These are phyloP conservation scores for Sporothrix pallida DNA, from an alignment of 2,329 filamentous ascomycete species.

Conservation along the genomic window DNA sequence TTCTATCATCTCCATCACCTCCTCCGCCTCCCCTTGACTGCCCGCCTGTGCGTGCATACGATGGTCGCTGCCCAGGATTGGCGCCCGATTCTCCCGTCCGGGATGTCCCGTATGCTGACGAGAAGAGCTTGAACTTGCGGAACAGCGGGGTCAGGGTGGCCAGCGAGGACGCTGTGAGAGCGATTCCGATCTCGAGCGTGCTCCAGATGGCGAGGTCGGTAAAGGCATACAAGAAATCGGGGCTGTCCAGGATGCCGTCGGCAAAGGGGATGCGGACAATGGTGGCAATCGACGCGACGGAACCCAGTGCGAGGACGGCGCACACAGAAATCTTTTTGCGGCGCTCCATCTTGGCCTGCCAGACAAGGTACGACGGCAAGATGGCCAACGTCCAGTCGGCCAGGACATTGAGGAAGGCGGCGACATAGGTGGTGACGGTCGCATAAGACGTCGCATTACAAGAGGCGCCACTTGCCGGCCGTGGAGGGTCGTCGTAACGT, in stretches of 20 bases:
- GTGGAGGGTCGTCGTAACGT: slow-evolving; percentile 5
- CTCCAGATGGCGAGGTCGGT: slow-evolving; percentile 26
- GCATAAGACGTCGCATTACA: slow-evolving; percentile 16
- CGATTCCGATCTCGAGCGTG: slow-evolving; percentile 18
- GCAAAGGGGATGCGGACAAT: slow-evolving; percentile 22
- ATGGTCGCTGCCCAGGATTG: neutral
- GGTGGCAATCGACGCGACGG: slow-evolving; percentile 7
- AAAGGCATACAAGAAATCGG: slow-evolving; percentile 3
- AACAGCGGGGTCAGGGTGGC: slow-evolving; percentile 24
- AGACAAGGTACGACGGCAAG: slow-evolving; percentile 19
- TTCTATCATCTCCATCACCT: neutral
- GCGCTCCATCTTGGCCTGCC: slow-evolving; percentile 29
- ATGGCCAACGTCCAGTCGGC: slow-evolving; percentile 17
- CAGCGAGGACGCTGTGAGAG: slow-evolving; percentile 18
- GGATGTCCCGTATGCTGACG: neutral
- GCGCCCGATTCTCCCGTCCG: neutral
- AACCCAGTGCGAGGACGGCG: slow-evolving; percentile 11
- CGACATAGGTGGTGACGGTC: neutral
- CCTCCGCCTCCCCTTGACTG: neutral
- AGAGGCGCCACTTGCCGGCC: neutral
- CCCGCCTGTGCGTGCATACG: neutral
- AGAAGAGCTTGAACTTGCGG: slow-evolving; percentile 23
- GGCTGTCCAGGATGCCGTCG: neutral
- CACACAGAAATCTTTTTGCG: slow-evolving; percentile 21
- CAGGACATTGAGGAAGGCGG: slow-evolving; percentile 8